phyloP scores from a whole-genome alignment of 2,329 filamentous ascomycete genomes.

The Chaetothyriales sp. region DNA sequence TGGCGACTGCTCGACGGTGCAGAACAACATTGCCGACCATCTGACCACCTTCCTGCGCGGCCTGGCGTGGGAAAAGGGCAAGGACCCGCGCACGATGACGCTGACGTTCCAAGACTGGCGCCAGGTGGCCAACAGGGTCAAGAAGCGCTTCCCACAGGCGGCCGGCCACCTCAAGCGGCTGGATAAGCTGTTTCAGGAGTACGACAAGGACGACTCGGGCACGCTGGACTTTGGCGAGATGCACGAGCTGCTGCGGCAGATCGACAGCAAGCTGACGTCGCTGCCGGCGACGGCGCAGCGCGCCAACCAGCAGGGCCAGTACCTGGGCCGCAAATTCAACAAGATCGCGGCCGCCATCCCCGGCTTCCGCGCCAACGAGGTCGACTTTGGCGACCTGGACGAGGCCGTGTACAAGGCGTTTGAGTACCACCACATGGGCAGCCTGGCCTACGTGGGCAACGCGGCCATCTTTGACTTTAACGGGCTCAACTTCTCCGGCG shows the following conservation, averaged over 20 bases:
- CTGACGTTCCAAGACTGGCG: conserved; percentile 84
- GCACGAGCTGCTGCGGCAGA: conserved; percentile 73
- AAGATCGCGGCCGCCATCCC: conserved; percentile 67
- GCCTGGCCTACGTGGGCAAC: conserved; percentile 88
- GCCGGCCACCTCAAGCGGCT: conserved; percentile 73
- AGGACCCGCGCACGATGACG: conserved; percentile 75
- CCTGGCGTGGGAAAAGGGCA: conserved; percentile 80
- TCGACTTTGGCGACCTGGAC: conserved; percentile 80
- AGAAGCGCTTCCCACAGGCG: conserved; percentile 82
- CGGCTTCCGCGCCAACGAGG: conserved; percentile 63
- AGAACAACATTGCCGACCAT: conserved; percentile 91
- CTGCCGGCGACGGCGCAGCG: conserved; percentile 91
- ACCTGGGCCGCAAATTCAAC: conserved; percentile 88
- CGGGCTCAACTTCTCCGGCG: conserved; percentile 66
- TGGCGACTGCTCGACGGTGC: conserved; percentile 89
- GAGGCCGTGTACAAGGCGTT: conserved; percentile 89
- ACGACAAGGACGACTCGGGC: conserved; percentile 84
- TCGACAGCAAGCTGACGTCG: conserved; percentile 87
- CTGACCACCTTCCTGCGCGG: conserved; percentile 80
- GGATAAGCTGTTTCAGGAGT: conserved; percentile 79
- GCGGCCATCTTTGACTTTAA: conserved; percentile 90
- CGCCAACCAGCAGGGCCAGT: conserved; percentile 88
- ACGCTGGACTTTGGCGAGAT: conserved; percentile 92
- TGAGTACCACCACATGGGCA: conserved; percentile 83
- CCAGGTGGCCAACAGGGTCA: conserved; percentile 66